A percentile compares a stretch with the other conserved stretches of the same genome.
Evolutionary conservation across 495 filamentous ascomycete species (phyloP).

Genomic region (Penicillium parvum): DNA sequence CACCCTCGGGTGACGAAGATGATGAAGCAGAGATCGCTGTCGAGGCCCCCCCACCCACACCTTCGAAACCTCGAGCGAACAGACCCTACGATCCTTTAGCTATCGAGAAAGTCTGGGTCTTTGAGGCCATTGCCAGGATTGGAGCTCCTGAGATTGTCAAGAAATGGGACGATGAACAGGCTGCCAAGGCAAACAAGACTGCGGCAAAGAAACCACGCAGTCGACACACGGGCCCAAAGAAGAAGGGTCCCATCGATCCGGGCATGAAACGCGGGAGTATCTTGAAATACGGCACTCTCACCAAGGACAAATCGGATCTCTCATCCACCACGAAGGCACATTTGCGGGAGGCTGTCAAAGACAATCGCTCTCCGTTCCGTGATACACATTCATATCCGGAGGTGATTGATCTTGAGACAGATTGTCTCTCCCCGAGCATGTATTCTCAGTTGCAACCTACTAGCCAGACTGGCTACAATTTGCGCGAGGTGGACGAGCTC

Average conservation of each 20-base stretch:
- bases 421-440: conserved; percentile 18
- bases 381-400: conserved; percentile 5
- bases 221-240: conserved; percentile 33
- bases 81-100: conserved; percentile 63
- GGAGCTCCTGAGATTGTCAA: conserved; percentile 70
- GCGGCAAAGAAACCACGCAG: conserved; percentile 29
- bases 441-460: conserved; percentile 10
- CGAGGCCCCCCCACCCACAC: conserved; percentile 19
- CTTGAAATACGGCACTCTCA: conserved; percentile 44
- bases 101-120: conserved; percentile 68
- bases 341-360: conserved; percentile 28
- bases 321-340: conserved; percentile 30
- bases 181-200: conserved; percentile 28
- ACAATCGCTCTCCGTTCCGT: conserved; percentile 10
- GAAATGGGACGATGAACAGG: conserved; percentile 66
- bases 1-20: conserved; percentile 48
- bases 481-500: conserved; percentile 26
- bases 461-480: neutral
- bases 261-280: conserved; percentile 45
- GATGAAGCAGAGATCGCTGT: conserved; percentile 42
- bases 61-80: conserved; percentile 42
- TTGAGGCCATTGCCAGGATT: conserved; percentile 63
- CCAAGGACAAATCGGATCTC: conserved; percentile 35
- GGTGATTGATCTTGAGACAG: conserved; percentile 7
- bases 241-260: conserved; percentile 41